phyloP scores from a whole-genome alignment of 2,329 filamentous ascomycete genomes.

The Ophiosphaerella korrae region DNA sequence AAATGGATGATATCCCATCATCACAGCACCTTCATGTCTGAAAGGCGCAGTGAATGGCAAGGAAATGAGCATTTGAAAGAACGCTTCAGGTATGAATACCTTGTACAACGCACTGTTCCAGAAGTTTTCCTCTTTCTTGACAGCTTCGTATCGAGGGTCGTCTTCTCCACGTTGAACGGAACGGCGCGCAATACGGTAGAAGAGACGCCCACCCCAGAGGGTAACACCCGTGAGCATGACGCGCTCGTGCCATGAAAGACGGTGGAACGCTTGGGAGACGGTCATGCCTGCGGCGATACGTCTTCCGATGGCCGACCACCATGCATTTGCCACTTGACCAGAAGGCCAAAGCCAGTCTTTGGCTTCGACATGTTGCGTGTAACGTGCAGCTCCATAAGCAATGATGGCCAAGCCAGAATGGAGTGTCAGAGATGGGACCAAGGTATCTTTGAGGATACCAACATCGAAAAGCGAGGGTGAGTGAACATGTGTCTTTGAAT shows the following conservation, averaged over 20 bases:
- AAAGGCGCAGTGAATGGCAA: constrained; percentile 64
- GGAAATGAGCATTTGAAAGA: constrained; percentile 62
- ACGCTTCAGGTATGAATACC: constrained; percentile 62
- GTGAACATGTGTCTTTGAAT: constrained; percentile 41
- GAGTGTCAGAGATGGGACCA: constrained; percentile 61
- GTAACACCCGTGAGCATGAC: constrained; percentile 62
- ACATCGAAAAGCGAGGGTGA: constrained; percentile 46
- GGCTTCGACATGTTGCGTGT: constrained; percentile 61
- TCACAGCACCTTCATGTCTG: constrained; percentile 49
- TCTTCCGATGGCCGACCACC: constrained; percentile 64
- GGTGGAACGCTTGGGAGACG: constrained; percentile 52
- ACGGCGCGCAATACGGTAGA: constrained; percentile 59
- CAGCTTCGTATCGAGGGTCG: constrained; percentile 60
- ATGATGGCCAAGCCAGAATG: constrained; percentile 59
- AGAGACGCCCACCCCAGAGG: constrained; percentile 62
- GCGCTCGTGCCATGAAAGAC: constrained; percentile 60
- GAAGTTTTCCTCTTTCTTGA: constrained; percentile 59
- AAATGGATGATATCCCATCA: constrained; percentile 45
- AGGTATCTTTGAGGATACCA: constrained; percentile 59
- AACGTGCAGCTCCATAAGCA: constrained; percentile 58
- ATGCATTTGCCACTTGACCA: constrained; percentile 62
- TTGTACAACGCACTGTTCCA: constrained; percentile 63
- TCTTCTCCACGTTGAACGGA: constrained; percentile 59
- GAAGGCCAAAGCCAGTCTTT: constrained; percentile 66
- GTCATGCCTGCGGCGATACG: constrained; percentile 56